Evolutionary conservation across 176 grass and related monocot genomes (phyloP).

Genomic region (Cymbopogon citratus): DNA sequence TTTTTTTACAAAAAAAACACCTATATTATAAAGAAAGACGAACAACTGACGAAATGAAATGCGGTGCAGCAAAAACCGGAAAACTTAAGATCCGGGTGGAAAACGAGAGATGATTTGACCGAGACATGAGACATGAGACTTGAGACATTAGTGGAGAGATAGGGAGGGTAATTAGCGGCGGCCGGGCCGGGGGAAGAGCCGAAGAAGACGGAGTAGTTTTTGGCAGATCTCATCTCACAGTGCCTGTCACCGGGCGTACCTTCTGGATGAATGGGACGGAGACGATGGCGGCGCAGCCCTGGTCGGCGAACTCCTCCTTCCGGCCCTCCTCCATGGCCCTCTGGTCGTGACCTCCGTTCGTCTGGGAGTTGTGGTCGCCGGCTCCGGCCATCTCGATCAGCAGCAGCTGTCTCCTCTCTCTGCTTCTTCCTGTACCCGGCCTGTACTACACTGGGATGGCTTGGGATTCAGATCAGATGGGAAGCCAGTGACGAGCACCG

Average conservation of each 20-base stretch:
- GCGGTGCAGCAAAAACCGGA: neutral
- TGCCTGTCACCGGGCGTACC: neutral
- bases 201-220: neutral
- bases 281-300: slow-evolving; percentile 13
- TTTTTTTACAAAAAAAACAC: neutral
- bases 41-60: neutral
- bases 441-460: neutral
- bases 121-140: neutral
- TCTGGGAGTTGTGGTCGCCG: slow-evolving; percentile 22
- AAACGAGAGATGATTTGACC: neutral
- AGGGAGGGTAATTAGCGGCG: neutral
- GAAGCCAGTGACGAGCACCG: too few species aligned
- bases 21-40: too few species aligned
- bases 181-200: neutral
- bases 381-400: slow-evolving; percentile 32
- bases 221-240: neutral
- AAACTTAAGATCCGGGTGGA: neutral
- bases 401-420: neutral
- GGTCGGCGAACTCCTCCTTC: slow-evolving; percentile 28
- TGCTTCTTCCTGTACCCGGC: too few species aligned
- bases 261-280: slow-evolving; percentile 45
- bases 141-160: neutral
- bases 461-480: too few species aligned
- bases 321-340: slow-evolving; percentile 55
- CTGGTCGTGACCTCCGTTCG: slow-evolving; percentile 27